A percentile compares a stretch with the other conserved stretches of the same genome.
Conservation (phyloP, 176 grass and related monocot genomes). For the bread wheat (Triticum aestivum) region DNA sequence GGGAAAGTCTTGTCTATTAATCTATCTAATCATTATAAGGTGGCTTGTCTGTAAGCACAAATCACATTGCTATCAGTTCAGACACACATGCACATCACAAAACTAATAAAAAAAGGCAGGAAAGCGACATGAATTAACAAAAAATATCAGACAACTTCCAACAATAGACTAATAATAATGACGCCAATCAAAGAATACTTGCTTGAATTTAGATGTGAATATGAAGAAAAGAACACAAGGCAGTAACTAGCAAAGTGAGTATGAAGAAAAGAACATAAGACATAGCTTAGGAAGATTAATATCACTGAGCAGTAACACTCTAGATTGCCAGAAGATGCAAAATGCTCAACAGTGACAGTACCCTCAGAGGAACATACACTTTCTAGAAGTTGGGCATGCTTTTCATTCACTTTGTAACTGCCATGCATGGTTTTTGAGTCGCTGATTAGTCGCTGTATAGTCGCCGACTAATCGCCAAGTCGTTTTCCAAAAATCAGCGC, state of each 20-base stretch:
- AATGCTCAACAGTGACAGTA: constrained; percentile 18
- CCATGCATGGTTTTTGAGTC: neutral
- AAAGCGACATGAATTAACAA: neutral
- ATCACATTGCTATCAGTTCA: neutral
- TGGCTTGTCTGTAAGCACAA: neutral
- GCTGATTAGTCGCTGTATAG: too few relatives aligned
- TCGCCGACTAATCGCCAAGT: too few relatives aligned
- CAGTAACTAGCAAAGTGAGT: neutral
- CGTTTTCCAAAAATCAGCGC: too few relatives aligned
- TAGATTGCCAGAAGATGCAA: constrained; percentile 5
- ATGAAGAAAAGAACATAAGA: neutral
- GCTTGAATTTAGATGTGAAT: neutral
- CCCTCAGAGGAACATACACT: neutral
- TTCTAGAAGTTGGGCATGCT: neutral
- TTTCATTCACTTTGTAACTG: neutral
- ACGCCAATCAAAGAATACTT: neutral
- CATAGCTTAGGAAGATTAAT: neutral
- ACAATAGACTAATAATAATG: neutral
- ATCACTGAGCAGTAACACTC: neutral
- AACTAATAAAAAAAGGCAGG: neutral
- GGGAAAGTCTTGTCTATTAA: neutral
- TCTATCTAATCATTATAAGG: neutral
- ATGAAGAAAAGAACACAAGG: neutral
- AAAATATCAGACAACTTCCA: neutral
- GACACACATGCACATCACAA: neutral